Evolutionary conservation across 78 protist genomes (phyloP), one percentile per base, ranked within the genome.

Genomic region (Dictyostelium firmibasis): DNA sequence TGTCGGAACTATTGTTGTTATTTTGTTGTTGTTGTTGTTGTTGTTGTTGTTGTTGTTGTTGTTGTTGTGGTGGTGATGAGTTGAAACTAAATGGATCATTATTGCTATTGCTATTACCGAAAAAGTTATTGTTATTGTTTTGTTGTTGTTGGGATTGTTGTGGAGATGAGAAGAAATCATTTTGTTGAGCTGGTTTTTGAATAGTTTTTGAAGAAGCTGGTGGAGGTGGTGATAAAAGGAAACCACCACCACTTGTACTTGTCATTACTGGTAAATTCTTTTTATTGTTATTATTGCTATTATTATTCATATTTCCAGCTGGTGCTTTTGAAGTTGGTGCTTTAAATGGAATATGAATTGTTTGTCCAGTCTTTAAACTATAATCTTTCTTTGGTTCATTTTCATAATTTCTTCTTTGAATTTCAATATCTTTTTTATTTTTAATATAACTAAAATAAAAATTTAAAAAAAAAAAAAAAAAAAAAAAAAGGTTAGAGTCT

Each of bases 301-400:
- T 33, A 9, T 11, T 36, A 47, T 78, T 78, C 2, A n/a, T 38
- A 23, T 76, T 25, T 44, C 50, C 50, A 11, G 25, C 62, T 53
- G 92, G 69, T 4, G 69, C 57, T 7, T 77, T 77, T 8, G 47
- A 18, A 20, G 60, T 18, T 41, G 83, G 83, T 41, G 86, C 67
- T 31, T 81, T 89, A 25, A 89, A 89, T 89, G 94, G 94, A n/a
- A 89, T 89, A 81, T 89, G 94, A 69, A 89, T 89, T 29, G 94
- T 81, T 47, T 81, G 86, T 79, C 87, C 87, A 16, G 81, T 33
- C 57, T 89, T 89, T 67, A 89, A 50, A 29, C 88, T 81, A 44
- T 89, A 89, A 81, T 89, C 94, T 47, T 35, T 36, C 41, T 89
- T 89, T 89, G 94, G 94, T 89, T 78, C 79, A 35, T 78, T 89